Conservation (phyloP, 148 eudicot genomes). For the Rhododendron mucronatum region DNA sequence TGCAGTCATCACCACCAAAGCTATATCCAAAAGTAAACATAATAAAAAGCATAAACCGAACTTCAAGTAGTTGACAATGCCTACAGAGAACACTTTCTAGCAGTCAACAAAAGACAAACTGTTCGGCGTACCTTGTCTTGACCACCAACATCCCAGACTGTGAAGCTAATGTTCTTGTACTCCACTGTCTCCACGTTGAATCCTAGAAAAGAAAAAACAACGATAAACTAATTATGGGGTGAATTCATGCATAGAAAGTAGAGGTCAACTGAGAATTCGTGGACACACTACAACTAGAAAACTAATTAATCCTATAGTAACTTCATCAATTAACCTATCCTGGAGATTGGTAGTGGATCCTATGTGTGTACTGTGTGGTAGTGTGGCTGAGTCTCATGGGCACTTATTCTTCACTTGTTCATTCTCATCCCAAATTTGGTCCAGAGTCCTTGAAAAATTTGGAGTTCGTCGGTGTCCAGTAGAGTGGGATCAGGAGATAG, state of each 20-base stretch:
- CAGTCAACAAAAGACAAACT: neutral
- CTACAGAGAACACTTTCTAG: neutral
- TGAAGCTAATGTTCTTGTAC: constrained; percentile 30
- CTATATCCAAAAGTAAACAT: neutral
- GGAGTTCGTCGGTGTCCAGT: too few species aligned
- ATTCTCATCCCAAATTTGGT: too few species aligned
- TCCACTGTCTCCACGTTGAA: constrained; percentile 30
- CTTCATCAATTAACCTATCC: neutral
- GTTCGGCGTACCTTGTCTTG: constrained; percentile 18
- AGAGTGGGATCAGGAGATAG: too few species aligned
- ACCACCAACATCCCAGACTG: constrained; percentile 34
- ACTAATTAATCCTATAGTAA: neutral
- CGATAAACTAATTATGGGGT: neutral
- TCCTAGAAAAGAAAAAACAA: neutral
- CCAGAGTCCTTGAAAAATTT: too few species aligned
- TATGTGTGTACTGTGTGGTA: too few species aligned
- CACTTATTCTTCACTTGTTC: too few species aligned
- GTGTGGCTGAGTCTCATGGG: too few species aligned
- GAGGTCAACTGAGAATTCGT: neutral
- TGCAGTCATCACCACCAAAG: neutral
- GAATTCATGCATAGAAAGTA: neutral
- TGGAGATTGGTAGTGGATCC: too few species aligned
- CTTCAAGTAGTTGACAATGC: neutral
- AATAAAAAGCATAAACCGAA: neutral
- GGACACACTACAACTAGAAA: neutral